Evolutionary conservation across 805 yeast genomes (phyloP), one percentile per base, ranked within the genome.

Genomic region (Maudiozyma serrabonitensis): DNA sequence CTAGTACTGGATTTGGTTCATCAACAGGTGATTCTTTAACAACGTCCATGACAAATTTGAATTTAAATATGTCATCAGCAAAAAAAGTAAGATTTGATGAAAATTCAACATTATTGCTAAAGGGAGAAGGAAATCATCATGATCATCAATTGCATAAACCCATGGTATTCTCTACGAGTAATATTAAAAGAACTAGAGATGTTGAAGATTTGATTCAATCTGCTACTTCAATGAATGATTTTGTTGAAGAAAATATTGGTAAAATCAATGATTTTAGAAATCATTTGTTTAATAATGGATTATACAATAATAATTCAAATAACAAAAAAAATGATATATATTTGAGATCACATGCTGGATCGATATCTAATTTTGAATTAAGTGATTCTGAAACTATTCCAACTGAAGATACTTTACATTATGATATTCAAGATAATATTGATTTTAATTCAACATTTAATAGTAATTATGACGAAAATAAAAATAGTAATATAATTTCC

Each of bases 181-280:
- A 13, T 13, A 13, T 6, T 13, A 23, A 21, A 18, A 9, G 6
- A 7, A 39, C 21, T 16, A 41, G 19, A 41, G 16, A 54, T 42
- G 56, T 66, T 6, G 69, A 66, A 47, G 59, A 61, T 28, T 53
- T 66, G 26, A 50, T 65, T 7, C 58, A 56, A 43, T 57, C 59
- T 42, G 68, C 69, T 1, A 56, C 55, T 34, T 58, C 55, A 26
- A 52, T 64, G 32, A 62, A 63, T 41, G 57, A 56, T 16, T 61
- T 56, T 43, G 31, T 63, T 46, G 55, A 56, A 6, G 53, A 60
- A 25, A 63, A 59, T 47, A 40, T 63, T 45, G 60, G 60, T 13
- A 54, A 56, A 12, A 62, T 63, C 5, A 55, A 57, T 40, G 49
- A 54, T 8, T 59, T 62, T 39, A 55, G 59, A 42, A 46, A 60